Base-by-base conservation (phyloP, 371 early-diverging fungal species). In the Syncephalastrum contaminatum region DNA sequence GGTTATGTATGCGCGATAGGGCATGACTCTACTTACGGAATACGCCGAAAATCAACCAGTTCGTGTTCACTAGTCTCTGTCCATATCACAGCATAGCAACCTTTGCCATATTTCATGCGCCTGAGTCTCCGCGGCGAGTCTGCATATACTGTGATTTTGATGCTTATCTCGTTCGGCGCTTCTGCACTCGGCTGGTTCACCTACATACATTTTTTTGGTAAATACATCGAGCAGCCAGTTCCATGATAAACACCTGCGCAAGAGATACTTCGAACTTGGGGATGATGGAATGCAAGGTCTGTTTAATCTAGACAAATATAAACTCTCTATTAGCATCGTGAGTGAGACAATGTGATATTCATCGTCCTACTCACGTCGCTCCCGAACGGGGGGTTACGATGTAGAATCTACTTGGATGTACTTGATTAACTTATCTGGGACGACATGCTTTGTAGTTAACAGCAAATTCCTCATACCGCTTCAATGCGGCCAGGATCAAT, bases 371-470 rank as follows among this genome's bases (percentile, higher is more conserved):
- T 14, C 66, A 76, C 77, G 58, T 76, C 64, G 20, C 54, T 69
- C 6, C 81, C 81, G 64, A 81, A 81, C 0, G 81, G 81, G 14
- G 81, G 76, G 42, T 73, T 72, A 10, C 81, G 74, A 51, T 74
- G 72, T 13, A 75, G 8, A 2, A 80, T 56, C 80, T 80, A 39
- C 42, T 44, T 54, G 15, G 25, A 3, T 25, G 25, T 25, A 52
- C n/a, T 43, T n/a, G n/a, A n/a, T 4, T 14, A 24, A 27, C 16
- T 25, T 18, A 15, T n/a, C 19, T 24, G 16, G 24, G 49, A 39
- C n/a, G 25, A 39, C 36, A 10, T 8, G 36, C 2, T 6, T 25
- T 20, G 14, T 42, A 15, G 48, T 47, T 14, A 56, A 16, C 22
- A 51, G 12, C 2, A 41, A 36, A 47, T 43, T 43, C 10, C 47